These are phyloP conservation scores for Yamadazyma diospyri DNA, from an alignment of 1,139 yeast genomes.

Conservation along the genomic window DNA sequence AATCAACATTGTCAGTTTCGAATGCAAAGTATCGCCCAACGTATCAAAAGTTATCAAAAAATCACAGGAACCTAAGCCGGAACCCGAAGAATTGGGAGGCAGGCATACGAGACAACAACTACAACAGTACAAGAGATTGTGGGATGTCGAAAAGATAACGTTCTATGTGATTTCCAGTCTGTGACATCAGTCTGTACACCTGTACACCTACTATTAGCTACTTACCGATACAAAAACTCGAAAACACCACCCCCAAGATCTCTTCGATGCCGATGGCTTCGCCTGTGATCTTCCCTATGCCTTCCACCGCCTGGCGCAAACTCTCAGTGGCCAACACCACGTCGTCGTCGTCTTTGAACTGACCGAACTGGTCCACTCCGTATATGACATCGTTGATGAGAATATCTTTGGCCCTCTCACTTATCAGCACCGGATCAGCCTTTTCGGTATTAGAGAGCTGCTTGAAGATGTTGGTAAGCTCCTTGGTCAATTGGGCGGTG, in stretches of 20 bases:
- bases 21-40: slow-evolving; percentile 43
- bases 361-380: slow-evolving; percentile 62
- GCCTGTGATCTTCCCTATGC: slow-evolving; percentile 91
- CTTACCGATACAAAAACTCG: slow-evolving; percentile 92
- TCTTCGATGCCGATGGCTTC: slow-evolving; percentile 88
- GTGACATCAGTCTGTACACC: too few relatives aligned
- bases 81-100: slow-evolving; percentile 29
- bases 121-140: slow-evolving; percentile 44
- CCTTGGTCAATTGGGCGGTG: slow-evolving; percentile 35
- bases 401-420: slow-evolving; percentile 73
- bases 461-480: slow-evolving; percentile 44
- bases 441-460: slow-evolving; percentile 44
- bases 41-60: slow-evolving; percentile 33
- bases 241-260: slow-evolving; percentile 83
- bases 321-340: slow-evolving; percentile 82
- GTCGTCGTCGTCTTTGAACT: slow-evolving; percentile 54
- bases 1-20: slow-evolving; percentile 44
- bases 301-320: slow-evolving; percentile 70
- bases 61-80: slow-evolving; percentile 19
- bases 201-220: slow-evolving; percentile 4
- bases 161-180: slow-evolving; percentile 26
- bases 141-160: slow-evolving; percentile 46
- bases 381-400: slow-evolving; percentile 67
- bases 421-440: slow-evolving; percentile 63
- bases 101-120: slow-evolving; percentile 48